phyloP scores from a whole-genome alignment of 768 basidiomycete species.

The Paxillus involutus region DNA sequence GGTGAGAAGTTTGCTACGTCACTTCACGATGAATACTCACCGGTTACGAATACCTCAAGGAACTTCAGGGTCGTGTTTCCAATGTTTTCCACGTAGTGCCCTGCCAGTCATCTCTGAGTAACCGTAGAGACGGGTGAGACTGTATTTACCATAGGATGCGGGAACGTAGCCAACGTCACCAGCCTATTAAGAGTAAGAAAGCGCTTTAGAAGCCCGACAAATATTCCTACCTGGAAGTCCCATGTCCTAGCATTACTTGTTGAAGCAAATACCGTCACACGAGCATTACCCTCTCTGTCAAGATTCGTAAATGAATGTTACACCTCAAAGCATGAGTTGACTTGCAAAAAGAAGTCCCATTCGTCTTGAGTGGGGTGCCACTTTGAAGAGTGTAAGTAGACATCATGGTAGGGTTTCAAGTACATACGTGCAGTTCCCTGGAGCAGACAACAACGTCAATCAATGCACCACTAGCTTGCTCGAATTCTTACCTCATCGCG shows the following conservation, averaged over 20 bases:
- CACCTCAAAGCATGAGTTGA: neutral
- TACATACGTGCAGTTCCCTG: conserved; percentile 56
- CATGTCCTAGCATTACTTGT: conserved; percentile 55
- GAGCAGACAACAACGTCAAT: neutral
- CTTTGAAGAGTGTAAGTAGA: conserved; percentile 29
- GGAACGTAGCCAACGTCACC: conserved; percentile 24
- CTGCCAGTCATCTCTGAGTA: conserved; percentile 15
- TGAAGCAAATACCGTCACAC: conserved; percentile 58
- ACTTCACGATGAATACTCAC: conserved; percentile 14
- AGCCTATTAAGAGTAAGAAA: conserved; percentile 1
- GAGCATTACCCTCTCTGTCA: conserved; percentile 48
- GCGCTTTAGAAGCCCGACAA: neutral
- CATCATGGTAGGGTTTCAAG: neutral
- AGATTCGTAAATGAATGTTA: neutral
- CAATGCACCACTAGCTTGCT: neutral
- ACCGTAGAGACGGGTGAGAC: neutral
- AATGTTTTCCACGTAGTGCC: conserved; percentile 56
- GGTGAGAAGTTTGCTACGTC: neutral
- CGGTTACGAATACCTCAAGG: conserved; percentile 48
- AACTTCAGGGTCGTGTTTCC: conserved; percentile 49
- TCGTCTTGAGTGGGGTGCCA: conserved; percentile 74
- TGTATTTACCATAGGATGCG: conserved; percentile 9
- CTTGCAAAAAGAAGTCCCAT: conserved; percentile 60
- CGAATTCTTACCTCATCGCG: conserved; percentile 46
- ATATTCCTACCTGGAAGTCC: conserved; percentile 47